A percentile compares a stretch with the other conserved stretches of the same genome.
Conservation (phyloP, 352 stramenopile genomes). For the Plasmopara viticola region DNA sequence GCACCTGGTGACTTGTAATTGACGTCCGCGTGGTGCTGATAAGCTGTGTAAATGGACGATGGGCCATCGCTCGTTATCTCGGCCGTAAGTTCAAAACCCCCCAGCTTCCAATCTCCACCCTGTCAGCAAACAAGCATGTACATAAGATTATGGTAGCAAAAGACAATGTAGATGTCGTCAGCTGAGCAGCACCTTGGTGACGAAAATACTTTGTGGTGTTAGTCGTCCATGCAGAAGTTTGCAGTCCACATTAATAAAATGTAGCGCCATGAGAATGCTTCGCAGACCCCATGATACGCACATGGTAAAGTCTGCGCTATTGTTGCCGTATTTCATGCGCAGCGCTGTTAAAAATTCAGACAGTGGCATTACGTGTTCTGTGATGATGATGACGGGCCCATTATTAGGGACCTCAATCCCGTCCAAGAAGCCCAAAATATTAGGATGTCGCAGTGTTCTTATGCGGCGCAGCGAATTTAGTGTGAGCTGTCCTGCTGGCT, state of each 20-base stretch:
- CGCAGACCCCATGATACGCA: conserved; percentile 91
- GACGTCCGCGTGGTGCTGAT: conserved; percentile 80
- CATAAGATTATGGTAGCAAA: neutral
- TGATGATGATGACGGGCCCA: conserved; percentile 91
- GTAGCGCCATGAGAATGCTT: conserved; percentile 88
- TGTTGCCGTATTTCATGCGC: conserved; percentile 46
- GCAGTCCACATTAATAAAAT: conserved; percentile 92
- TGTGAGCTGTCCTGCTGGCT: conserved; percentile 61
- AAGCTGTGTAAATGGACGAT: conserved; percentile 67
- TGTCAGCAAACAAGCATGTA: conserved; percentile 9
- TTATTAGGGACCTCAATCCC: conserved; percentile 67
- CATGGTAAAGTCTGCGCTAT: conserved; percentile 71
- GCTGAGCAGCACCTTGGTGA: conserved; percentile 69
- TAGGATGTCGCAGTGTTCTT: conserved; percentile 92
- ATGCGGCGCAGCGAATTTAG: conserved; percentile 90
- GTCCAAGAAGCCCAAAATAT: conserved; percentile 89
- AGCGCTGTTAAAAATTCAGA: conserved; percentile 82
- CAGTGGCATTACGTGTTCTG: conserved; percentile 89
- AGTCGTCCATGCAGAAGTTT: conserved; percentile 91
- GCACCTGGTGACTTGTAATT: conserved; percentile 75
- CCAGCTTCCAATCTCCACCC: conserved; percentile 94
- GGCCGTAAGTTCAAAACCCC: conserved; percentile 88
- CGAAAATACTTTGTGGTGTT: conserved; percentile 88
- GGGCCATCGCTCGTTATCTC: conserved; percentile 78
- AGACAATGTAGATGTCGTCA: neutral